phyloP scores from a whole-genome alignment of 768 basidiomycete species.

The Grammothele lineata region DNA sequence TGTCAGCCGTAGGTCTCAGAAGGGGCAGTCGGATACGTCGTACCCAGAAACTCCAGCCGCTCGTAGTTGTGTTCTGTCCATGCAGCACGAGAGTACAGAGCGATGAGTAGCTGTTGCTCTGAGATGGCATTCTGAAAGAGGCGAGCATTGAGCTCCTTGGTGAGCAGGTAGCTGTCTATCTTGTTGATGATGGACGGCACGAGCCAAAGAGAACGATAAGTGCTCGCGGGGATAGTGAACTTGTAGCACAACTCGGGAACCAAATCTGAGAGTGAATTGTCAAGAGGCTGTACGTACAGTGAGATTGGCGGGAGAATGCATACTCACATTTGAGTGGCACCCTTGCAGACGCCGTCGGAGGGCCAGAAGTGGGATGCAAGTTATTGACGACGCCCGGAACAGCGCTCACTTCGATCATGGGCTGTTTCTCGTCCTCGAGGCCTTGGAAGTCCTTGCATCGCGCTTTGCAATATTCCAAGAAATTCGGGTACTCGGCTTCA shows the following conservation, averaged over 20 bases:
- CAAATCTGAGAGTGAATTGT: constrained; percentile 50
- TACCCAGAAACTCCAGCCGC: constrained; percentile 79
- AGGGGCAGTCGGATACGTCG: too few relatives aligned
- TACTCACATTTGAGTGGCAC: constrained; percentile 59
- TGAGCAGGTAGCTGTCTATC: constrained; percentile 70
- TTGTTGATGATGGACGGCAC: constrained; percentile 71
- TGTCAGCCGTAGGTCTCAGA: too few relatives aligned
- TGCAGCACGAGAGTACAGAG: constrained; percentile 68
- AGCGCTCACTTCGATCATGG: constrained; percentile 64
- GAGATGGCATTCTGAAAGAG: constrained; percentile 60
- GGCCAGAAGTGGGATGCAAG: constrained; percentile 51
- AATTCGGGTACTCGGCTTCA: constrained; percentile 53
- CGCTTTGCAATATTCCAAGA: constrained; percentile 64
- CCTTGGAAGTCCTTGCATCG: constrained; percentile 60
- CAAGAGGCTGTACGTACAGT: too few relatives aligned
- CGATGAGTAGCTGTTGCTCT: constrained; percentile 57
- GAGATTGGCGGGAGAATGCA: background rate
- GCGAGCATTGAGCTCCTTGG: constrained; percentile 72
- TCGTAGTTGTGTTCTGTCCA: constrained; percentile 76
- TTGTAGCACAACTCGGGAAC: constrained; percentile 81
- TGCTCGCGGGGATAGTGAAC: constrained; percentile 70
- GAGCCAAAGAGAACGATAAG: constrained; percentile 61
- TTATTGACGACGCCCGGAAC: constrained; percentile 50
- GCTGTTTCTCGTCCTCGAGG: constrained; percentile 58
- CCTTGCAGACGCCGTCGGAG: constrained; percentile 33